Percentiles rank a stretch among this genome's conserved stretches.
phyloP scores from a whole-genome alignment of 2,329 filamentous ascomycete genomes.

The Ilyonectria destructans region DNA sequence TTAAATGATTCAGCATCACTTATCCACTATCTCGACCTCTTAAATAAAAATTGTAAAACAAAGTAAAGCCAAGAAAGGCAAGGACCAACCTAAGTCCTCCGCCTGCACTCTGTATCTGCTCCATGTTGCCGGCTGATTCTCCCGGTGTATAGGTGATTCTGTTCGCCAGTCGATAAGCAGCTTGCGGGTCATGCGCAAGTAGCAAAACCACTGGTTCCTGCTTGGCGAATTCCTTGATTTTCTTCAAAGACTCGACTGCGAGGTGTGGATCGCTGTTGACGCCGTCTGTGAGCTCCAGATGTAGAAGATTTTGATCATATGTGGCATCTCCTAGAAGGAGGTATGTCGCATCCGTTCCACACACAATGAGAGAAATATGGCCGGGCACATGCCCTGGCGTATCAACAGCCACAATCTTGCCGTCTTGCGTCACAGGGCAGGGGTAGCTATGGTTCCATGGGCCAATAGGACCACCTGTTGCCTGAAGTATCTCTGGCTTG shows the following conservation, averaged over 20 bases:
- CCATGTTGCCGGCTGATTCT: no score
- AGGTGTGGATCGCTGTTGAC: conserved; percentile 1
- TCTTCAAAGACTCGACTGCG: not conserved
- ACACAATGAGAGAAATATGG: not conserved
- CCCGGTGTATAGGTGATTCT: no score
- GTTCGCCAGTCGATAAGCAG: not conserved
- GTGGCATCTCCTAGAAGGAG: not conserved
- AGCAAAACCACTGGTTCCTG: not conserved
- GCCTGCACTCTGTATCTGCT: no score
- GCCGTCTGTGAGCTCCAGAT: not conserved
- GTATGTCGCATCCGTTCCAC: not conserved
- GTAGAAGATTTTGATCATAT: not conserved
- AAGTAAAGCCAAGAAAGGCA: no score
- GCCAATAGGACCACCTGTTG: not conserved
- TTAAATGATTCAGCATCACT: no score
- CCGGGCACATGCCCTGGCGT: not conserved
- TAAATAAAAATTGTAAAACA: no score
- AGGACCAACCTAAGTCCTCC: no score
- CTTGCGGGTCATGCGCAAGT: conserved; percentile 2
- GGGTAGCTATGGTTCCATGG: not conserved
- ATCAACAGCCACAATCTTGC: conserved; percentile 1
- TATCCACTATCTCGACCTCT: no score
- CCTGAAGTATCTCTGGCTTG: no score
- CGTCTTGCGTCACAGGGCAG: conserved; percentile 3
- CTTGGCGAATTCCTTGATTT: not conserved